Conservation (phyloP, 148 eudicot species). For the Silene latifolia region DNA sequence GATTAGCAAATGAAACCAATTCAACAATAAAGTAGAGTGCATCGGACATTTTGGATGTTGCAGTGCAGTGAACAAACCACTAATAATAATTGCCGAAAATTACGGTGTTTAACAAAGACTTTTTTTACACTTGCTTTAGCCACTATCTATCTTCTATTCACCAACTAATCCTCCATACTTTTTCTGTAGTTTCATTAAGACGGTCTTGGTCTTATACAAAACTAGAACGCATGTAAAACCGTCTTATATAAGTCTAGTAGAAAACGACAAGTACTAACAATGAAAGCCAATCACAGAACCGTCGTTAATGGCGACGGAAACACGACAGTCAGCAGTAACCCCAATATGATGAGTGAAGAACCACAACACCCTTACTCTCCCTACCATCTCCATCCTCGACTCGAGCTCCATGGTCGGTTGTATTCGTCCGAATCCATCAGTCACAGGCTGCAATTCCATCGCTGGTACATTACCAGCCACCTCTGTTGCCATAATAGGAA, state of each 20-base stretch:
- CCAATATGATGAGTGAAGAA: conserved; percentile 31
- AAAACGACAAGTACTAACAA: conserved; percentile 14
- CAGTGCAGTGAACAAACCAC: not conserved
- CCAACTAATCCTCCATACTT: not conserved
- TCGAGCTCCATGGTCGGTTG: conserved; percentile 36
- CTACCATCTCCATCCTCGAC: conserved; percentile 32
- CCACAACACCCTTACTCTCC: conserved; percentile 37
- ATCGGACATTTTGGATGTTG: conserved; percentile 2
- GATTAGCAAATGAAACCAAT: no score
- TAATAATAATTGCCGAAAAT: not conserved
- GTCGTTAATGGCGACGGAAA: conserved; percentile 26
- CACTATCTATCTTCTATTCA: not conserved
- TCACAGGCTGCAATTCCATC: conserved; percentile 25
- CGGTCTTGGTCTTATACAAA: not conserved
- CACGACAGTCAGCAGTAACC: conserved; percentile 22
- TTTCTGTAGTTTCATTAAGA: not conserved
- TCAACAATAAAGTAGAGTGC: not conserved
- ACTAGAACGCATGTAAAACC: not conserved
- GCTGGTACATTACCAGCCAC: conserved; percentile 22
- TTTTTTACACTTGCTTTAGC: conserved; percentile 6
- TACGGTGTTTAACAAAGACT: conserved; percentile 2
- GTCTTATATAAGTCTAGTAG: not conserved
- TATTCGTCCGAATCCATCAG: conserved; percentile 34
- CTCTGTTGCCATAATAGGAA: conserved; percentile 39
- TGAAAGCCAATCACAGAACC: conserved; percentile 40